phyloP scores from a whole-genome alignment of 495 filamentous ascomycete species.

The Durotheca rogersii region DNA sequence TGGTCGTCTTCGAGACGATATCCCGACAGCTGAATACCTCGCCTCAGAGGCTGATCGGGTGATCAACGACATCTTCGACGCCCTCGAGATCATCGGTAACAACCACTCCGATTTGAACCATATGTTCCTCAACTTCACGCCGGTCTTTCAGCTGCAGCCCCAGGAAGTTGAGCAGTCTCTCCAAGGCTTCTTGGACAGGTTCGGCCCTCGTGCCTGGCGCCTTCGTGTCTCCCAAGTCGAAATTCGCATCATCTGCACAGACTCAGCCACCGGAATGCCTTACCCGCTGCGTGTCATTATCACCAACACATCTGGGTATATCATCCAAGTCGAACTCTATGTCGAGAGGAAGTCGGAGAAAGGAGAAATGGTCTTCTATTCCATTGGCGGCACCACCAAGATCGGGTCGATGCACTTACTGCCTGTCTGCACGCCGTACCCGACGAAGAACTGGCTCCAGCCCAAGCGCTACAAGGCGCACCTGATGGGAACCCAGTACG shows the following conservation, averaged over 20 bases:
- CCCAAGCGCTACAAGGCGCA: conserved; percentile 99
- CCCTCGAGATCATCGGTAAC: conserved; percentile 96
- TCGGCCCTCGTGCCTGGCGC: conserved; percentile 92
- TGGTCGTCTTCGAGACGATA: conserved; percentile 91
- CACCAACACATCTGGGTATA: conserved; percentile 98
- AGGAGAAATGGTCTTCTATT: conserved; percentile 96
- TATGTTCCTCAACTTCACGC: conserved; percentile 99
- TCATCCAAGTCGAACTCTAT: conserved; percentile 96
- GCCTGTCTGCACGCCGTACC: conserved; percentile 87
- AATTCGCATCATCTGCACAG: conserved; percentile 97
- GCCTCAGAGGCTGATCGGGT: conserved; percentile 95
- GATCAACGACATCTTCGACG: conserved; percentile 97
- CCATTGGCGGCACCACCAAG: conserved; percentile 91
- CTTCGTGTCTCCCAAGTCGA: conserved; percentile 96
- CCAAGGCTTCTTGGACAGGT: conserved; percentile 92
- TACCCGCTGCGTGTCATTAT: conserved; percentile 96
- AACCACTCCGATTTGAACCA: conserved; percentile 99
- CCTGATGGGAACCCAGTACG: conserved; percentile 97
- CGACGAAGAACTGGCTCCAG: conserved; percentile 97
- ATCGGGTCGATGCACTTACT: conserved; percentile 93
- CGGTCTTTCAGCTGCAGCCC: conserved; percentile 88
- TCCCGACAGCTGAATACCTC: conserved; percentile 94
- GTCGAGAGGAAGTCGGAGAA: conserved; percentile 97
- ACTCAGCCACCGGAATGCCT: conserved; percentile 77
- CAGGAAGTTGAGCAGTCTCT: conserved; percentile 91